Evolutionary conservation across 139 green algal genomes (phyloP).

Genomic region (Eudorina sp.): DNA sequence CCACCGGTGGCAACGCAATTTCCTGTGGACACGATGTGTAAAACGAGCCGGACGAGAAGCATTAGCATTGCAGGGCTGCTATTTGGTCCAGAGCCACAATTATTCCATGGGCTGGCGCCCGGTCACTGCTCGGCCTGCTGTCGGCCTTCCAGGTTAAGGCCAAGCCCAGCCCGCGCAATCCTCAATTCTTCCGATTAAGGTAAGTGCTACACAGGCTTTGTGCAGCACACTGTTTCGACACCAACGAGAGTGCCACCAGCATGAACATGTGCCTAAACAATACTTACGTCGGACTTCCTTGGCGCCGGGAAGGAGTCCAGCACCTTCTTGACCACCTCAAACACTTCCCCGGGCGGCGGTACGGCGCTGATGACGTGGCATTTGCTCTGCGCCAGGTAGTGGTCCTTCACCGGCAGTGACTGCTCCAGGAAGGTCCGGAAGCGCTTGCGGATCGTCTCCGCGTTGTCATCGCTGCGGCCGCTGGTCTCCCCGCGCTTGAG

Average conservation of each 20-base stretch:
- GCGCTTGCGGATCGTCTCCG: constrained; percentile 93
- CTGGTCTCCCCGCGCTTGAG: constrained; percentile 81
- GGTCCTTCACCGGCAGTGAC: constrained; percentile 89
- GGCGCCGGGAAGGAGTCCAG: constrained; percentile 30
- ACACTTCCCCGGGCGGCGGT: constrained; percentile 30
- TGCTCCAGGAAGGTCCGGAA: constrained; percentile 93
- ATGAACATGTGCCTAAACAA: neutral
- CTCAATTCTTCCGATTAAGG: too few relatives aligned
- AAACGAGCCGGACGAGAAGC: neutral
- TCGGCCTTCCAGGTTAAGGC: too few relatives aligned
- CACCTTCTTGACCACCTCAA: constrained; percentile 22
- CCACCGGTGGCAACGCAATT: constrained; percentile 52
- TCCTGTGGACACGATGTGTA: constrained; percentile 47
- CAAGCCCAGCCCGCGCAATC: too few relatives aligned
- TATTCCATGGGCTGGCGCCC: too few relatives aligned
- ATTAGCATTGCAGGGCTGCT: too few relatives aligned
- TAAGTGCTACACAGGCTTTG: too few relatives aligned
- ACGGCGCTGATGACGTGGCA: constrained; percentile 64
- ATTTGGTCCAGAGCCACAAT: too few relatives aligned
- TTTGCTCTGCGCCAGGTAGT: constrained; percentile 85
- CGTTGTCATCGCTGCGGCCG: constrained; percentile 77
- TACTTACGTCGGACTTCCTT: constrained; percentile 8
- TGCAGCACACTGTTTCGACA: too few relatives aligned
- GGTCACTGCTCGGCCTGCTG: too few relatives aligned
- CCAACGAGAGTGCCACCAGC: neutral